Evolutionary conservation across 2,329 filamentous ascomycete species (phyloP).

Genomic region (Penicillium thymicola): DNA sequence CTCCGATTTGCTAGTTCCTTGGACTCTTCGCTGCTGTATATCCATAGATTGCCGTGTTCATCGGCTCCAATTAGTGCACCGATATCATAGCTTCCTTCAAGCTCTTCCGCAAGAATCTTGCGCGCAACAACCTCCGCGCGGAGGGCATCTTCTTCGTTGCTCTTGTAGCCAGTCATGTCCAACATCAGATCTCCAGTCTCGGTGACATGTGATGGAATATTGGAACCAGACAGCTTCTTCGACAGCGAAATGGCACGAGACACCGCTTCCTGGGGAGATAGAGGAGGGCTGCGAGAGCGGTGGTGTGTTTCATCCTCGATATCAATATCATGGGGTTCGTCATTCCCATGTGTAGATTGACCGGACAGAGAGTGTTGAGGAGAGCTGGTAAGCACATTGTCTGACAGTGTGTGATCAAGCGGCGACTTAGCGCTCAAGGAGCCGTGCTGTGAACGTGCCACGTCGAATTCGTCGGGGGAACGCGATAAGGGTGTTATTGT

Average conservation of each 20-base stretch:
- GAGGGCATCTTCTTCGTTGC: conserved; percentile 85
- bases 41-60: conserved; percentile 97
- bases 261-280: conserved; percentile 71
- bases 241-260: conserved; percentile 80
- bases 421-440: conserved; percentile 36
- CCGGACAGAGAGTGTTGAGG: conserved; percentile 17
- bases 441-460: conserved; percentile 25
- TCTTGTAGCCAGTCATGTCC: conserved; percentile 96
- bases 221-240: conserved; percentile 80
- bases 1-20: conserved; percentile 80
- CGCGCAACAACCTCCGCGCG: conserved; percentile 90
- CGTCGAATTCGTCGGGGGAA: conserved; percentile 35
- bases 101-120: conserved; percentile 85
- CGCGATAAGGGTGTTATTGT: conserved; percentile 40
- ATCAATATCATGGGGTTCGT: conserved; percentile 14
- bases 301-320: conserved; percentile 21
- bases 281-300: conserved; percentile 73
- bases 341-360: conserved; percentile 10
- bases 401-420: conserved; percentile 53
- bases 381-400: conserved; percentile 50
- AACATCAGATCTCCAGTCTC: conserved; percentile 93
- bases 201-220: conserved; percentile 90
- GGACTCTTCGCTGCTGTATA: conserved; percentile 95
- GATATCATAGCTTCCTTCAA: conserved; percentile 94
- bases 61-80: conserved; percentile 93